Percentiles rank a stretch among this genome's conserved stretches.
phyloP scores from a whole-genome alignment of 371 early-diverging fungal genomes.

The Mucor velutinosus region DNA sequence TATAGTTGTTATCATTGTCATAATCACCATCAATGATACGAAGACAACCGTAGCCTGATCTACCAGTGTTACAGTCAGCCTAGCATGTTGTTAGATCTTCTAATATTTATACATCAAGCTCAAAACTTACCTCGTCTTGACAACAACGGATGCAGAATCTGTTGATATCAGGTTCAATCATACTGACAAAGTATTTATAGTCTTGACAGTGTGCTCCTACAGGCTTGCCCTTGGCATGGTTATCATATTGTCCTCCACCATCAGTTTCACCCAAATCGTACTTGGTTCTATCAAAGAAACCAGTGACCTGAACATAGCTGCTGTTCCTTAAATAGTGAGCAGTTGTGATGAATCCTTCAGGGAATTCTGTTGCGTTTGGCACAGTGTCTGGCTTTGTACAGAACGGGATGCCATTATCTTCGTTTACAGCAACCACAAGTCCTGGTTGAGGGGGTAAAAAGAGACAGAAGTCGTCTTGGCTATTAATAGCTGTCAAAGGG shows the following conservation, averaged over 20 bases:
- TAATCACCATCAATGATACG: constrained; percentile 46
- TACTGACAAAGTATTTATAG: constrained; percentile 48
- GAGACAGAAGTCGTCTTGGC: constrained; percentile 49
- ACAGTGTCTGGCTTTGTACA: constrained; percentile 44
- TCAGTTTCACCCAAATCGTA: constrained; percentile 48
- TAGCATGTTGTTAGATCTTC: not conserved
- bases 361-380: constrained; percentile 51
- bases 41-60: constrained; percentile 45
- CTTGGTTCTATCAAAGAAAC: constrained; percentile 52
- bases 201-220: constrained; percentile 43
- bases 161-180: constrained; percentile 49
- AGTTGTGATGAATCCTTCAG: constrained; percentile 51
- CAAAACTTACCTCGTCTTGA: constrained; percentile 24
- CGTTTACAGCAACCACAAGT: constrained; percentile 53
- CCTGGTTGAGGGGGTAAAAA: constrained; percentile 65
- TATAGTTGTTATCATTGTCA: constrained; percentile 17
- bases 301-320: constrained; percentile 57
- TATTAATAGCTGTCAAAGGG: constrained; percentile 26
- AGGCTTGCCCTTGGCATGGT: constrained; percentile 35
- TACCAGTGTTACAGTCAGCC: constrained; percentile 40
- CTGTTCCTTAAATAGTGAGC: constrained; percentile 46
- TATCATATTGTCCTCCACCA: constrained; percentile 56
- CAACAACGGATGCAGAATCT: constrained; percentile 56
- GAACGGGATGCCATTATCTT: constrained; percentile 57
- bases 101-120: not conserved